Evolutionary conservation across 768 basidiomycete genomes (phyloP).

Genomic region (Auricularia sp.): DNA sequence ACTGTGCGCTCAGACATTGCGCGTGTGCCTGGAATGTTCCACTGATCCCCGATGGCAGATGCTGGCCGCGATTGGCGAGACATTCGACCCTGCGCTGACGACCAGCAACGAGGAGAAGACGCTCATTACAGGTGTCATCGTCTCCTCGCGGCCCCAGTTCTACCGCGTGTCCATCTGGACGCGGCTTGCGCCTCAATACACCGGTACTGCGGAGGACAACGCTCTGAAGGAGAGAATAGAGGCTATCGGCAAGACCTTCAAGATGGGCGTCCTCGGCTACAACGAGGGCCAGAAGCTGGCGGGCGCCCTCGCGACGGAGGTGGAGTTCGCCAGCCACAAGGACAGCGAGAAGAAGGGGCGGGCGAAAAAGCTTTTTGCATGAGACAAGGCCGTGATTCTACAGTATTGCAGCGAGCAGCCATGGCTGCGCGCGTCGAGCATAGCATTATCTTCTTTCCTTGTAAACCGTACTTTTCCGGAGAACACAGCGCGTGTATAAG

Average conservation of each 20-base stretch:
- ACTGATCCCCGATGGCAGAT: constrained; percentile 46
- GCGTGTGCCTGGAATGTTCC: background rate
- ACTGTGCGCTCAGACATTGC: constrained; percentile 47
- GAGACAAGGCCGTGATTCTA: background rate
- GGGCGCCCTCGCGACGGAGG: constrained; percentile 87
- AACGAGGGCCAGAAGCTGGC: constrained; percentile 59
- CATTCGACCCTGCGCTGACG: constrained; percentile 82
- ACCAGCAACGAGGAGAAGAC: constrained; percentile 29
- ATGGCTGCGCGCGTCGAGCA: background rate
- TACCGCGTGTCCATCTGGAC: constrained; percentile 99
- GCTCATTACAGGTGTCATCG: constrained; percentile 80
- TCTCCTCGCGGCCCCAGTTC: constrained; percentile 88
- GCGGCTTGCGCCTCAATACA: constrained; percentile 55
- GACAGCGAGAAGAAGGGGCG: constrained; percentile 94
- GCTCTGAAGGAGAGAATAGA: constrained; percentile 74
- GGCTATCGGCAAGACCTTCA: constrained; percentile 83
- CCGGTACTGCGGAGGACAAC: constrained; percentile 28
- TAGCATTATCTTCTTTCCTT: background rate
- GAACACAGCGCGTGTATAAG: background rate
- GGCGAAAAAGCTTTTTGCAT: constrained; percentile 36
- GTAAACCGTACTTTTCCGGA: background rate
- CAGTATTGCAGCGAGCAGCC: background rate
- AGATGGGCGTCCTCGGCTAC: constrained; percentile 80
- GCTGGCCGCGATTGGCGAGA: constrained; percentile 99
- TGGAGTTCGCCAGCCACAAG: constrained; percentile 90